Conservation (phyloP, 1,139 yeast genomes). For the Zygoascus hellenicus region DNA sequence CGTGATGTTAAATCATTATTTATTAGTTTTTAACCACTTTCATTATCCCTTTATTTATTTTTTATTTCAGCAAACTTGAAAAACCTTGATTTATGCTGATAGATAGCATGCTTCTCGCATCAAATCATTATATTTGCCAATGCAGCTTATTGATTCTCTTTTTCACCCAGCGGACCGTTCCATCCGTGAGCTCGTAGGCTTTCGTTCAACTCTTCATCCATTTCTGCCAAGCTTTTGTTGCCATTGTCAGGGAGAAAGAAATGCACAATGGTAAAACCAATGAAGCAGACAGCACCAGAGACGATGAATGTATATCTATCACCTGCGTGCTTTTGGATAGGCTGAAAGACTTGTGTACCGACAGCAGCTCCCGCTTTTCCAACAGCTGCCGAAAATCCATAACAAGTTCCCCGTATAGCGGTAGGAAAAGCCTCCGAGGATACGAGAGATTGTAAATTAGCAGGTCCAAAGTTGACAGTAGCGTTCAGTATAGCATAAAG, state of each 20-base stretch:
- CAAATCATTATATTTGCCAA: too few species aligned
- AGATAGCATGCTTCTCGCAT: too few species aligned
- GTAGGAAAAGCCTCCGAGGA: slow-evolving; percentile 84
- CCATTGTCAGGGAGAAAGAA: slow-evolving; percentile 9
- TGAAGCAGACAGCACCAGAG: slow-evolving; percentile 6
- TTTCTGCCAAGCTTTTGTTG: not conserved
- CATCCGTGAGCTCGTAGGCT: slow-evolving; percentile 8
- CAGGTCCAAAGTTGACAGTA: slow-evolving; percentile 89
- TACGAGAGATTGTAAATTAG: slow-evolving; percentile 78
- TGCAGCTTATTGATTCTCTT: not conserved
- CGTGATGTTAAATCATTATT: too few species aligned
- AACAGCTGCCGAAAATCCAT: slow-evolving; percentile 82
- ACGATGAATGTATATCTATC: slow-evolving; percentile 9
- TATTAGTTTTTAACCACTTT: too few species aligned
- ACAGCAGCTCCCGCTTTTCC: slow-evolving; percentile 91
- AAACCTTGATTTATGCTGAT: too few species aligned
- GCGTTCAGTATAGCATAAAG: slow-evolving; percentile 80
- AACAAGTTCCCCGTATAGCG: slow-evolving; percentile 83
- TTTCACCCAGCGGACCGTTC: slow-evolving; percentile 7
- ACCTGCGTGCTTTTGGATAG: slow-evolving; percentile 18
- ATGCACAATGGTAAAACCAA: slow-evolving; percentile 5
- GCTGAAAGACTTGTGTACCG: slow-evolving; percentile 69
- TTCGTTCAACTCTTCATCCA: slow-evolving; percentile 6
- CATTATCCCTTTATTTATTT: not conserved
- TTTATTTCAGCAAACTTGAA: not conserved